Percentiles rank a stretch among this genome's conserved stretches.
Conservation (phyloP, 208 protist species). For the Phytomonas sp. region DNA sequence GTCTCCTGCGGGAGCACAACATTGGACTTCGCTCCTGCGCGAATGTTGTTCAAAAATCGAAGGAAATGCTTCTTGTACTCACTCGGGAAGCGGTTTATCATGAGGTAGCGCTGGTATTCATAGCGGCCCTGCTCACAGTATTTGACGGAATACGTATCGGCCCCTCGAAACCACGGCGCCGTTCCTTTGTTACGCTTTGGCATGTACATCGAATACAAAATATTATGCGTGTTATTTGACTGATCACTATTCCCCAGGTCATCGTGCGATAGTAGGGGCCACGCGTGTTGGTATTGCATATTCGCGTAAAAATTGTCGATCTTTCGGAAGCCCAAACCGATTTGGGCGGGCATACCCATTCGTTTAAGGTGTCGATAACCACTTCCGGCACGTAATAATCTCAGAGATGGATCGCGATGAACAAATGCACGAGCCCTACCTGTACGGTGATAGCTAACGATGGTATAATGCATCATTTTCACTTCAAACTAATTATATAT, state of each 20-base stretch:
- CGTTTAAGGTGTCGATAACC: constrained; percentile 62
- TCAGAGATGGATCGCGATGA: constrained; percentile 68
- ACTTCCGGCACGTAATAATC: constrained; percentile 54
- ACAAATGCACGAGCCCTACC: constrained; percentile 80
- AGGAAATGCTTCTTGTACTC: constrained; percentile 89
- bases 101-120: constrained; percentile 88
- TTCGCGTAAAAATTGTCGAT: constrained; percentile 77
- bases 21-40: constrained; percentile 17
- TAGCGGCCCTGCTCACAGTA: constrained; percentile 89
- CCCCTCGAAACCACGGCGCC: constrained; percentile 86
- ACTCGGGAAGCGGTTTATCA: constrained; percentile 88
- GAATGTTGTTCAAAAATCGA: constrained; percentile 74
- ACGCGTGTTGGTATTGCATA: constrained; percentile 83
- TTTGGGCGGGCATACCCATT: constrained; percentile 65
- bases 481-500: constrained; percentile 3
- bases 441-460: constrained; percentile 41
- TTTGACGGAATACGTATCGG: constrained; percentile 88
- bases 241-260: constrained; percentile 88
- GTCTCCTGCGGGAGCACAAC: constrained; percentile 68
- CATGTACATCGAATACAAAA: constrained; percentile 89
- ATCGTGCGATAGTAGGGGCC: constrained; percentile 83
- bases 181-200: constrained; percentile 88
- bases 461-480: constrained; percentile 52
- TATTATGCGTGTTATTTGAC: constrained; percentile 83
- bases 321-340: constrained; percentile 49